Evolutionary conservation across 2,329 filamentous ascomycete species (phyloP).

Genomic region (Akanthomyces uredinophilus): DNA sequence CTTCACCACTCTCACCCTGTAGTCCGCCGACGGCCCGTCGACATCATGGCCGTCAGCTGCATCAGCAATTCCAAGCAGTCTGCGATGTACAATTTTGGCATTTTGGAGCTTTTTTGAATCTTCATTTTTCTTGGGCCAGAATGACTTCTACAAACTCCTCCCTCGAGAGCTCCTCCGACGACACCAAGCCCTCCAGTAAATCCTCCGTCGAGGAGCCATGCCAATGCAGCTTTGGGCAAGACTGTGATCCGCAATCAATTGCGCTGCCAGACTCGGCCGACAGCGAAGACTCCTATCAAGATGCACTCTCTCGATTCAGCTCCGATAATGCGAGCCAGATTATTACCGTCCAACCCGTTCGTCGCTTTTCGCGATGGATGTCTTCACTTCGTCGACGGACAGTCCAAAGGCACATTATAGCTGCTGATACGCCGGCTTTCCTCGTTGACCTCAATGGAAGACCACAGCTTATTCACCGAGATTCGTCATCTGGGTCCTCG

Average conservation of each 20-base stretch:
- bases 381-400: constrained; percentile 60
- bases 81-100: constrained; percentile 9
- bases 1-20: not conserved
- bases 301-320: constrained; percentile 2
- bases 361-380: constrained; percentile 56
- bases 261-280: constrained; percentile 7
- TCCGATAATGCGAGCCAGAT: constrained; percentile 6
- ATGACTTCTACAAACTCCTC: constrained; percentile 11
- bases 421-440: not conserved
- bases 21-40: not conserved
- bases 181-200: not conserved
- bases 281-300: constrained; percentile 4
- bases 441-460: not conserved
- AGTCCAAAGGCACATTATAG: constrained; percentile 29
- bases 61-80: constrained; percentile 1
- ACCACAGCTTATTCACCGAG: constrained; percentile 34
- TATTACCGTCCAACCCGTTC: not conserved
- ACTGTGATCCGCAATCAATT: not conserved
- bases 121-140: constrained; percentile 9
- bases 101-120: constrained; percentile 13
- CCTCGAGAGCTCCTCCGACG: not conserved
- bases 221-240: not conserved
- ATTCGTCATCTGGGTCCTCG: constrained; percentile 68
- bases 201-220: constrained; percentile 8
- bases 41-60: constrained; percentile 1